Evolutionary conservation across 2,329 filamentous ascomycete genomes (phyloP), one percentile per base, ranked within the genome.

Genomic region (Ophiostoma angusticollis): DNA sequence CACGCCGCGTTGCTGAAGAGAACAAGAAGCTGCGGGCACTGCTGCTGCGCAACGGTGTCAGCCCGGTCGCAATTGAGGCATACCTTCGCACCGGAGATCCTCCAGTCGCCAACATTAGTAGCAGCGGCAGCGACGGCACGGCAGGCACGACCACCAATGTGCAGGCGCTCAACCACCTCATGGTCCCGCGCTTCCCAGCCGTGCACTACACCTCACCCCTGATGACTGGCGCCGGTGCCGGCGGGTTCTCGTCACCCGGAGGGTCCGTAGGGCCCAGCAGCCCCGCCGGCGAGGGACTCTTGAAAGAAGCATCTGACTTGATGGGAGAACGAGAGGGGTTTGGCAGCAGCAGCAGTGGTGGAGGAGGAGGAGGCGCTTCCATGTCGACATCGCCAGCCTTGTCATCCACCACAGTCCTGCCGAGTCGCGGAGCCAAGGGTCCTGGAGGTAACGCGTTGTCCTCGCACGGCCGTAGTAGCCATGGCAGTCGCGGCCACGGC

Each of bases 1-100:
- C 80, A 2, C 64, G 78, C 40, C 70, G 62, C 39, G 81, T 85
- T 3, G 68, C 74, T 5, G 74, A 79, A 13, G 80, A 87, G 56
- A 86, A 86, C 54, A 67, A 61, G 42, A 69, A 69, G 38, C 62
- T 86, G 40, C 66, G 78, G 17, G 59, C 59, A 13, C 61, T 85
- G 14, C 63, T 84, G 24, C 61, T 64, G 37, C 58, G 66, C 31
- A 62, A 71, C 47, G 78, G 79, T 3, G 59, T 81, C 17, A 55
- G 60, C 30, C 70, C 78, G 43, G 59, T 65, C 7, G 68, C 71
- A 31, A 67, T 82, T 41, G 58, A 66, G 34, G 53, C 54, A 31
- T 64, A 55, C 40, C 44, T 66, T 9, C 56, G 22, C 9, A 44
- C 29, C 9, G 44, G 45, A 11, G 30, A 35, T 3, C 14, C 11